phyloP scores from a whole-genome alignment of 352 stramenopile species.

The Pythium oligandrum region DNA sequence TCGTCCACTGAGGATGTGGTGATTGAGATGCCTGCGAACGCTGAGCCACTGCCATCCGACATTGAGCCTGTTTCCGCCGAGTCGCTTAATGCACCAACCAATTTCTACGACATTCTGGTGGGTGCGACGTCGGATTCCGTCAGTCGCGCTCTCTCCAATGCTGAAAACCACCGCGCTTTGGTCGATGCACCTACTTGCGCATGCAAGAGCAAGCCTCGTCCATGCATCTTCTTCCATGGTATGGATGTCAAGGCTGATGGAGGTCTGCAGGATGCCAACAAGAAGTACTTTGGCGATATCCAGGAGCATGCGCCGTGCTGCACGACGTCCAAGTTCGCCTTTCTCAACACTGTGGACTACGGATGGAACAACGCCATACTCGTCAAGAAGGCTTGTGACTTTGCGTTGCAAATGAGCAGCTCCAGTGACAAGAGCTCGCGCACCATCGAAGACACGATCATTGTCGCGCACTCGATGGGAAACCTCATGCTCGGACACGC shows the following conservation, averaged over 20 bases:
- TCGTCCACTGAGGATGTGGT: background rate
- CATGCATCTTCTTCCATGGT: slow-evolving; percentile 59
- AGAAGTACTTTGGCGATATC: slow-evolving; percentile 39
- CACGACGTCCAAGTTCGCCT: slow-evolving; percentile 44
- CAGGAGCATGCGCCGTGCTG: slow-evolving; percentile 53
- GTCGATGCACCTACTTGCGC: slow-evolving; percentile 20
- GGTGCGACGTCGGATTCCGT: too few species aligned
- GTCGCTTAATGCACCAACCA: too few species aligned
- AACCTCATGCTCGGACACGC: slow-evolving; percentile 46
- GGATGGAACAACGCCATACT: slow-evolving; percentile 37
- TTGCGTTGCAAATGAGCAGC: slow-evolving; percentile 29
- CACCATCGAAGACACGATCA: slow-evolving; percentile 59
- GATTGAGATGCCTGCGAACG: too few species aligned
- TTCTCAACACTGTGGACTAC: slow-evolving; percentile 35
- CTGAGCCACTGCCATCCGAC: too few species aligned
- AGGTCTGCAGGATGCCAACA: too few species aligned
- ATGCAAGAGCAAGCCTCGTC: slow-evolving; percentile 28
- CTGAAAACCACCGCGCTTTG: background rate
- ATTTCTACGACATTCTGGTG: too few species aligned
- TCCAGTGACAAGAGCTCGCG: slow-evolving; percentile 24
- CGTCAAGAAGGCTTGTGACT: slow-evolving; percentile 32
- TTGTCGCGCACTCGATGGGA: slow-evolving; percentile 61
- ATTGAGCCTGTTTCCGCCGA: too few species aligned
- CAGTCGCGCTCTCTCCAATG: too few species aligned
- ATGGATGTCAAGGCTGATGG: slow-evolving; percentile 20